Base-by-base conservation (phyloP, 164 flowering plant genomes). In the Buxus sempervirens region DNA sequence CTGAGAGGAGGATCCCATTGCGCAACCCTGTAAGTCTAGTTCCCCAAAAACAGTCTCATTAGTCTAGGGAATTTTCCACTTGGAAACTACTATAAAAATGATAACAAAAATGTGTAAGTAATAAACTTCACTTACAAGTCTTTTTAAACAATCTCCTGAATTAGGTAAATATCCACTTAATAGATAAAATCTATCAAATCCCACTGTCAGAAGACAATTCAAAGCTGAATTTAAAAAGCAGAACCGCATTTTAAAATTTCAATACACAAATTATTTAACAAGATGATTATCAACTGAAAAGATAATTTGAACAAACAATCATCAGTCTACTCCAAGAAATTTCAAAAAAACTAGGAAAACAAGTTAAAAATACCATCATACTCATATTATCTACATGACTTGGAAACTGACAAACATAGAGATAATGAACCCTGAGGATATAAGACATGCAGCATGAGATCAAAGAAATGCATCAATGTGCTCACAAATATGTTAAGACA, bases 131-230 rank as follows among this genome's bases (percentile, higher is more conserved):
- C 58, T 55, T 88, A 93, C 97, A 97, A 96, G 81, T 79, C 99
- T 78, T 79, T 54, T 87, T 64, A 96, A 80, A 55, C 99, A 98
- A 76, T 96, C 99, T 62, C 99, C 97, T 71, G 98, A 96, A 79
- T 96, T 96, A 55, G 99, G 99, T 66, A 96, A 95, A 76, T 96
- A 96, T 64, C 77, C 84, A 78, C 77, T 69, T 57, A 96, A 14
- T 28, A 96, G 73, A 77, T 84, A 96, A 74, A 89, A 96, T 42
- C 84, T 65, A 53, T 93, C 97, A 74, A 93, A 96, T 76, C 93
- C 99, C 42, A 82, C 89, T 20, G 95, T 93, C 72, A 96, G 90
- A 72, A 96, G 80, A 32, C 7, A 32, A 32, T 32, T 32, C 38
- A 32, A 7, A 10, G 10, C 51, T n/a, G n/a, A n/a, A n/a, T n/a